Evolutionary conservation across 257 asterid genomes (phyloP).

Genomic region (Solanum chaucha): DNA sequence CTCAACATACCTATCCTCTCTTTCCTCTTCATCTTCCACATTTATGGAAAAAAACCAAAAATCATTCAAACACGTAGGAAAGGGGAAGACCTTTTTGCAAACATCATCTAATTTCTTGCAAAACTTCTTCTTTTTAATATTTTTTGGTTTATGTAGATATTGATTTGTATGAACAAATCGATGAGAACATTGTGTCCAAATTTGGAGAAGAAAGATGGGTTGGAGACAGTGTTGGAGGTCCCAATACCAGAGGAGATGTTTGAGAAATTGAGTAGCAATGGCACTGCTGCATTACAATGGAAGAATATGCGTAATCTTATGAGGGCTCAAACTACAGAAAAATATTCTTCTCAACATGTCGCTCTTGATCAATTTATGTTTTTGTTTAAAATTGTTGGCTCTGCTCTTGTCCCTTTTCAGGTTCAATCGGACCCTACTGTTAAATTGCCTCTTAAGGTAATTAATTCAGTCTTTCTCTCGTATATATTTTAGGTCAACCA

Average conservation of each 20-base stretch:
- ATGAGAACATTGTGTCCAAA: slow-evolving; percentile 68
- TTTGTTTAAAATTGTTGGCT: slow-evolving; percentile 64
- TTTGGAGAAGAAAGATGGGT: slow-evolving; percentile 49
- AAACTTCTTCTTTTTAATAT: neutral
- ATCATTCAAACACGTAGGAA: neutral
- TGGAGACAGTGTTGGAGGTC: slow-evolving; percentile 84
- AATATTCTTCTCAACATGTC: slow-evolving; percentile 7
- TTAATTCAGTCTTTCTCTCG: neutral
- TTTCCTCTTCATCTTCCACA: neutral
- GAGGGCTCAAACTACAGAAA: slow-evolving; percentile 25
- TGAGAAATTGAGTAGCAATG: slow-evolving; percentile 46
- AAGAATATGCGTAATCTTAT: slow-evolving; percentile 60
- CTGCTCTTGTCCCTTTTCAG: slow-evolving; percentile 67
- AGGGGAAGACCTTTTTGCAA: neutral
- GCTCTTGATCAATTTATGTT: slow-evolving; percentile 52
- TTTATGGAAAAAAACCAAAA: neutral
- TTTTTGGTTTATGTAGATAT: neutral
- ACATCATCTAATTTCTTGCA: neutral
- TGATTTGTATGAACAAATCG: neutral
- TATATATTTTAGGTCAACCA: neutral
- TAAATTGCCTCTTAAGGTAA: slow-evolving; percentile 41
- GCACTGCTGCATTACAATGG: slow-evolving; percentile 47
- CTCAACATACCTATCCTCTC: neutral
- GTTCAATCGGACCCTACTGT: slow-evolving; percentile 40
- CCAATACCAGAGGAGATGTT: slow-evolving; percentile 87